Base-by-base conservation (phyloP, 2,329 filamentous ascomycete species). In the Parafenestella ontariensis region DNA sequence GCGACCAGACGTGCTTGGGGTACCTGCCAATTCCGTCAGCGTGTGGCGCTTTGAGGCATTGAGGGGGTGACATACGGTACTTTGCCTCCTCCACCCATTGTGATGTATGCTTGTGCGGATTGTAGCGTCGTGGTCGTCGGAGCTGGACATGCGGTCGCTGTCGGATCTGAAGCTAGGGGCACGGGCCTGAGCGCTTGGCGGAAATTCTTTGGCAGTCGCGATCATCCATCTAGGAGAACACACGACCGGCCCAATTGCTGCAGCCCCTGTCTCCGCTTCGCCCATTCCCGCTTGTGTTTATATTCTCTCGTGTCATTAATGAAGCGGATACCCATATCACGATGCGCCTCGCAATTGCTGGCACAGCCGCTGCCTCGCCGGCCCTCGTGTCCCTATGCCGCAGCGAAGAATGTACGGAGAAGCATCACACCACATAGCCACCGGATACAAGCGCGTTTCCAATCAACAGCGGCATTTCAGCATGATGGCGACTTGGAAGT, bases 1-100 rank as follows among this genome's bases (percentile, higher is more conserved):
- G 95, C 73, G 95, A 98, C 95, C 95, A 99, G 85, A 99, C 92
- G 84, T 99, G 94, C 85, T 96, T 97, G 78, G 92, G 93, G 81
- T 96, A 96, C 74, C 92, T 96, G 70, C n/a, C 43, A 20, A 24
- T 33, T 21, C 20, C 20, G 65, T 71, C 50, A 71, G 61, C 45
- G 21, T 37, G n/a, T 18, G 54, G 53, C 28, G 39, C 24, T 21
- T 28, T 33, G 51, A 33, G 54, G 48, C 49, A 67, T 59, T 66
- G 65, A 47, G 44, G 15, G 23, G 17, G 5, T 15, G 6, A 9
- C 72, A 53, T 83, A 90, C 85, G 86, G 85, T 66, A 90, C 84
- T 79, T 90, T 90, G 78, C 86, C 88, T 82, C 92, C 92, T 81
- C 71, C 72, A 56, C 72, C 72, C 72, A 75, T 75, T 54, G 68